Evolutionary conservation across 2,329 filamentous ascomycete genomes (phyloP), one percentile per base, ranked within the genome.

Genomic region (Cercospora citrullina): DNA sequence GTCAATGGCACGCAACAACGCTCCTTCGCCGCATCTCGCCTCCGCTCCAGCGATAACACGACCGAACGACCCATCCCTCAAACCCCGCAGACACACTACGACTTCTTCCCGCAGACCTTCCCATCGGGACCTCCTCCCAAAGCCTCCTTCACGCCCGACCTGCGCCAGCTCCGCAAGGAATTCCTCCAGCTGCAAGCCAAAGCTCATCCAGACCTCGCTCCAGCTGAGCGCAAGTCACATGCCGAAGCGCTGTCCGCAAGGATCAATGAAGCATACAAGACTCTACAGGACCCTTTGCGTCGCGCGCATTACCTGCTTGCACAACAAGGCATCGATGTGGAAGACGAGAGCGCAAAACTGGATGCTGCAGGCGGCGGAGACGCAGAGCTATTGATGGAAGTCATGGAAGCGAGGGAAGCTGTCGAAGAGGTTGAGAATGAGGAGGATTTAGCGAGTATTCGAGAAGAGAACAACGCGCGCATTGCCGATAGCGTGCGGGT

Each of bases 181-280:
- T 98, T 96, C 81, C 88, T 98, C 14, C 87, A 88, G 68, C 86
- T 97, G 0, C 95, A 99, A 81, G 87, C 89, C 18, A 84, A 86
- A 53, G 87, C 90, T 10, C 92, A 95, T 79, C 92, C 92, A 0
- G 92, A 95, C 78, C 83, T 90, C 68, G 81, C 83, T 23, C 79
- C 82, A 0, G 73, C 76, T n/a, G 75, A 80, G 4, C 76, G 81
- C 42, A 88, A 88, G 74, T 80, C 82, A 48, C 82, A 86, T 59
- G 93, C 93, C 21, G 92, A 96, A 79, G 91, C 89, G 0, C 83
- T 89, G n/a, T 95, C 91, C 9, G 87, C 92, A 7, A 86, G 87
- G 28, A 94, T 98, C 79, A 98, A 98, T 84, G 90, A 93, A 72
- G 95, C 95, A 0, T 98, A 96, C 85, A 90, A 88, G 76, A 97